Evolutionary conservation across 495 filamentous ascomycete genomes (phyloP).

Genomic region (Oleoguttula mirabilis): DNA sequence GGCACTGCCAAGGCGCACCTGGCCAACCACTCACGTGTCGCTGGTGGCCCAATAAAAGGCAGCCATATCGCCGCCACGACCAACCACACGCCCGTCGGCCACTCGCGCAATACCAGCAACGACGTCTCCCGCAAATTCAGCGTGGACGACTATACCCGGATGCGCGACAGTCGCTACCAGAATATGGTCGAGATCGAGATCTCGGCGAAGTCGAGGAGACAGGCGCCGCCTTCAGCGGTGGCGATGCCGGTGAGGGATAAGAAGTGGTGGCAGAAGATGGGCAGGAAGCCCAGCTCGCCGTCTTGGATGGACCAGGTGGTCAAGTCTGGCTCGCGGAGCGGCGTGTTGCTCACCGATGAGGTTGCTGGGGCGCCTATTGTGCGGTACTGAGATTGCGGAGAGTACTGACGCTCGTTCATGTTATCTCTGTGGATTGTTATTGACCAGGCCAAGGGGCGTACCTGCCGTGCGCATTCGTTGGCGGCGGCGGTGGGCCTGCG

Average conservation of each 20-base stretch:
- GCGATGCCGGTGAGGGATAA: constrained; percentile 17
- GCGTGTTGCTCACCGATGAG: constrained; percentile 25
- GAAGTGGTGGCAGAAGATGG: constrained; percentile 23
- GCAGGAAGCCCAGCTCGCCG: constrained; percentile 15
- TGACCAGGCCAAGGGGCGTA: too few relatives aligned
- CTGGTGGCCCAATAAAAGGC: not conserved
- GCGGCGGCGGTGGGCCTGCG: too few relatives aligned
- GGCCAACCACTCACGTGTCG: constrained; percentile 7
- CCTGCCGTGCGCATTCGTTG: too few relatives aligned
- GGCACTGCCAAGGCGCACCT: constrained; percentile 2
- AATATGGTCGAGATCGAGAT: constrained; percentile 5
- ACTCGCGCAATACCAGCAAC: constrained; percentile 9
- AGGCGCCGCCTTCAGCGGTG: constrained; percentile 3
- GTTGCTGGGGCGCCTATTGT: constrained; percentile 24
- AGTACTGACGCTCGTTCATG: too few relatives aligned
- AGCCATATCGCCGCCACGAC: not conserved
- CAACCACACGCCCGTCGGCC: constrained; percentile 1
- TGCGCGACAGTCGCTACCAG: constrained; percentile 1
- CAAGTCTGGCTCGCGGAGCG: constrained; percentile 17
- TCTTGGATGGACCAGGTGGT: constrained; percentile 24
- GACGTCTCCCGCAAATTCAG: constrained; percentile 23
- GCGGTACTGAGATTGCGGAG: too few relatives aligned
- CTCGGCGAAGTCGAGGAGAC: not conserved
- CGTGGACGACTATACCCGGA: constrained; percentile 11
- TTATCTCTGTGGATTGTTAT: too few relatives aligned